A percentile compares a stretch with the other conserved stretches of the same genome.
These are phyloP conservation scores for Hemisphaericaspora subhashii DNA, from an alignment of 1,139 yeast genomes.

Conservation along the genomic window DNA sequence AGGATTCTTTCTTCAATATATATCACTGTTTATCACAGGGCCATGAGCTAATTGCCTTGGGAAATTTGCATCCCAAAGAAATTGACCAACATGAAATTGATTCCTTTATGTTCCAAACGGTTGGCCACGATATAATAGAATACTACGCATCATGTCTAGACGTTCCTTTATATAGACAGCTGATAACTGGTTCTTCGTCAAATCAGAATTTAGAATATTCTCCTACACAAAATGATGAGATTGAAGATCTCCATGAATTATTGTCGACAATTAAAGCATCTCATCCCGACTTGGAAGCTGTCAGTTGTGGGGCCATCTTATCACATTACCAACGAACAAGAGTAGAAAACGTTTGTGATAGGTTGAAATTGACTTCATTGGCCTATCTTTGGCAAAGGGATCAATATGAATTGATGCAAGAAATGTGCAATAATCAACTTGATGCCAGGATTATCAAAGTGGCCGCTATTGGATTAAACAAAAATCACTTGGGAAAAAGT, in stretches of 20 bases:
- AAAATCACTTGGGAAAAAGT: constrained; percentile 65
- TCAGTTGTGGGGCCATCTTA: constrained; percentile 92
- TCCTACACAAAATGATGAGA: constrained; percentile 71
- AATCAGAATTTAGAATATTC: constrained; percentile 70
- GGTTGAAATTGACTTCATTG: constrained; percentile 67
- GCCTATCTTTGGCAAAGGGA: constrained; percentile 89
- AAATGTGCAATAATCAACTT: constrained; percentile 70
- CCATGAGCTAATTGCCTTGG: constrained; percentile 82
- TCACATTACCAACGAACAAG: constrained; percentile 92
- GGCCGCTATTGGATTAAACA: constrained; percentile 82
- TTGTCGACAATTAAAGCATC: constrained; percentile 43
- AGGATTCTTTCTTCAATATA: constrained; percentile 89
- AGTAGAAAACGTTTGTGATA: constrained; percentile 84
- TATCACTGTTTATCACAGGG: constrained; percentile 80
- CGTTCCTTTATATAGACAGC: constrained; percentile 76
- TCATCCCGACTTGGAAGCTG: constrained; percentile 80
- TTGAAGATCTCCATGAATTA: constrained; percentile 70
- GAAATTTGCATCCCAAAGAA: constrained; percentile 71
- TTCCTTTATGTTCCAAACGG: constrained; percentile 97
- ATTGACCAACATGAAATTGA: constrained; percentile 64
- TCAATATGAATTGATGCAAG: constrained; percentile 75
- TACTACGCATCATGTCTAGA: constrained; percentile 69
- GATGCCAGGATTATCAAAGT: constrained; percentile 90
- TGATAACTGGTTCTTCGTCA: constrained; percentile 61
- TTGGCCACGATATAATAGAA: constrained; percentile 82